These are phyloP conservation scores for Coffea canephora DNA, from an alignment of 257 asterid genomes.

Conservation along the genomic window DNA sequence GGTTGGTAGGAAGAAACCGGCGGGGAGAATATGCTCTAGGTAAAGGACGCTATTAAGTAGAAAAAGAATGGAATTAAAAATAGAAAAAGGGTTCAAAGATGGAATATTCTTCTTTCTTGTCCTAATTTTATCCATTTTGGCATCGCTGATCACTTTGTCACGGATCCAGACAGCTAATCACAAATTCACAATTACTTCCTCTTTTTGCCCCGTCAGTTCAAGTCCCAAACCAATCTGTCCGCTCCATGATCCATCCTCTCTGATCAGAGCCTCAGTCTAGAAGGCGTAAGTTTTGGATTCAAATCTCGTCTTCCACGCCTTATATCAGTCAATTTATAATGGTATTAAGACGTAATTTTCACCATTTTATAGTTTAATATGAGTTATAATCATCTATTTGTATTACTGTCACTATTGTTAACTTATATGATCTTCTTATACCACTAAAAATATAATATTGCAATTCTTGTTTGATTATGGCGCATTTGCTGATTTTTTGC, in stretches of 20 bases:
- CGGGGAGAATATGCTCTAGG: slow-evolving; percentile 23
- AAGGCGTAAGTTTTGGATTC: background rate
- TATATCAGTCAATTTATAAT: no score
- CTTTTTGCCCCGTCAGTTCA: background rate
- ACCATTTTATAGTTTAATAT: no score
- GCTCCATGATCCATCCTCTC: no score
- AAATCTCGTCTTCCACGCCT: no score
- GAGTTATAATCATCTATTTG: no score
- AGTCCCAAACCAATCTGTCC: background rate
- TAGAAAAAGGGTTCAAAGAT: background rate
- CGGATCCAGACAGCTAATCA: background rate
- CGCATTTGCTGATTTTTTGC: background rate
- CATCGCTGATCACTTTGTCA: background rate
- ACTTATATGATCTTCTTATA: no score
- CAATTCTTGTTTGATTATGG: background rate
- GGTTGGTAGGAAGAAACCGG: slow-evolving; percentile 34
- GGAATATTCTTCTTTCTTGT: slow-evolving; percentile 30
- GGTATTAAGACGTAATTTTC: no score
- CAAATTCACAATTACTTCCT: background rate
- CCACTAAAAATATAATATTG: no score
- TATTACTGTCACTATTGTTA: no score
- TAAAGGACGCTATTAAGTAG: background rate
- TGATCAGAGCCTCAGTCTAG: no score
- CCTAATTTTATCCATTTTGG: background rate
- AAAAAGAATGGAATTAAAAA: no score